phyloP scores from a whole-genome alignment of 2,329 filamentous ascomycete genomes.

The Aspergillus spinulosporus region DNA sequence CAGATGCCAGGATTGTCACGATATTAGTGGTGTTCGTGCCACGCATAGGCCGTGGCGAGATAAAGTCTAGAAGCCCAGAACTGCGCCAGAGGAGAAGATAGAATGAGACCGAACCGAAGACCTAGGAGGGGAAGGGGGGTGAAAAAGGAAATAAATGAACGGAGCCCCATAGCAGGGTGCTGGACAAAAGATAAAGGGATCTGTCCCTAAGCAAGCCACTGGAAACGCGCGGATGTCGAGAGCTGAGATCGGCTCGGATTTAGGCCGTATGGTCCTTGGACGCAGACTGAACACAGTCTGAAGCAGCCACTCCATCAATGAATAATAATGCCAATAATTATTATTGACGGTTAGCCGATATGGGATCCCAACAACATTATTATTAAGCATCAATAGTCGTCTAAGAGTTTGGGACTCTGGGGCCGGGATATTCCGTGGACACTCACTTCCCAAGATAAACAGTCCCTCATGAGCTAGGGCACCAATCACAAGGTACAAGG shows the following conservation, averaged over 20 bases:
- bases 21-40: slow-evolving; percentile 25
- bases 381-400: neutral
- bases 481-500: slow-evolving; percentile 27
- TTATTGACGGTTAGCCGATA: neutral
- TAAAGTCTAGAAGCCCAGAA: slow-evolving; percentile 9
- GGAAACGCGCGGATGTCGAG: slow-evolving; percentile 3
- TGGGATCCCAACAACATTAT: slow-evolving; percentile 8
- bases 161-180: slow-evolving; percentile 8
- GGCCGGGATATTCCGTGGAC: slow-evolving; percentile 7
- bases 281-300: slow-evolving; percentile 6
- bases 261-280: slow-evolving; percentile 15
- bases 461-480: slow-evolving; percentile 16
- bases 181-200: slow-evolving; percentile 11
- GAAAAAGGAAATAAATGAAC: slow-evolving; percentile 14
- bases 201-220: slow-evolving; percentile 6
- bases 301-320: slow-evolving; percentile 1
- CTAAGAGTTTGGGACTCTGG: slow-evolving; percentile 2
- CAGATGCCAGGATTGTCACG: slow-evolving; percentile 15
- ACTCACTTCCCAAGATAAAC: slow-evolving; percentile 7
- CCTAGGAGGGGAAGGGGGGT: slow-evolving; percentile 5
- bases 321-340: slow-evolving; percentile 7
- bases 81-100: slow-evolving; percentile 13
- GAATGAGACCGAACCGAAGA: slow-evolving; percentile 13
- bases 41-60: slow-evolving; percentile 23
- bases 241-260: slow-evolving; percentile 16